A percentile compares a stretch with the other conserved stretches of the same genome.
Conservation (phyloP, 108 stramenopile genomes). For the Tribonema minus region DNA sequence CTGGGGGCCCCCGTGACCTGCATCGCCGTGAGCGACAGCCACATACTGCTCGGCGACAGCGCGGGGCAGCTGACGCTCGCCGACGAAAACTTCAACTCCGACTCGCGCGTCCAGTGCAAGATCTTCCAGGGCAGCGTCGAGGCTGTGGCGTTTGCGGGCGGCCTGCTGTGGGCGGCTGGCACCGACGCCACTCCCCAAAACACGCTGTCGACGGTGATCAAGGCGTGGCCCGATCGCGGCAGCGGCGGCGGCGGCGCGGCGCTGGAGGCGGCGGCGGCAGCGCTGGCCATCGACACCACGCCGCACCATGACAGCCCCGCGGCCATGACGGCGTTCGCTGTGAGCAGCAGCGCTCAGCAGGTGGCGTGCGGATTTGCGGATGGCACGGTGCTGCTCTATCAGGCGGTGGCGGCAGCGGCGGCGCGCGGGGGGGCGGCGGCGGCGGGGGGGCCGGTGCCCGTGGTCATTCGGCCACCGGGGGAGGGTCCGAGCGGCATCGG, state of each 20-base stretch:
- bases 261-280: not conserved
- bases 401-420: slow-evolving; percentile 7
- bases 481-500: slow-evolving; percentile 3
- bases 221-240: too few species aligned
- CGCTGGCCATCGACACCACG: not conserved
- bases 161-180: too few species aligned
- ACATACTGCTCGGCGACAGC: not conserved
- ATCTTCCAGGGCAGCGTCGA: too few species aligned
- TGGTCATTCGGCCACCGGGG: slow-evolving; percentile 8
- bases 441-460: slow-evolving; percentile 5
- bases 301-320: too few species aligned
- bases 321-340: not conserved
- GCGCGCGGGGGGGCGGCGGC: not conserved
- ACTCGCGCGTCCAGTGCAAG: too few species aligned
- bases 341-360: not conserved
- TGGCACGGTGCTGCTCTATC: slow-evolving; percentile 5
- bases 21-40: slow-evolving; percentile 3
- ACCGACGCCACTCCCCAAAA: too few species aligned
- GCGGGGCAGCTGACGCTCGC: slow-evolving; percentile 21
- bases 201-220: too few species aligned
- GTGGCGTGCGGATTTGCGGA: slow-evolving; percentile 23
- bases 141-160: too few species aligned
- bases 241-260: not conserved
- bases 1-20: slow-evolving; percentile 25
- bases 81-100: slow-evolving; percentile 11